A percentile compares a stretch with the other conserved stretches of the same genome.
These are phyloP conservation scores for Scutellaria minor DNA, from an alignment of 257 asterid genomes.

Conservation along the genomic window DNA sequence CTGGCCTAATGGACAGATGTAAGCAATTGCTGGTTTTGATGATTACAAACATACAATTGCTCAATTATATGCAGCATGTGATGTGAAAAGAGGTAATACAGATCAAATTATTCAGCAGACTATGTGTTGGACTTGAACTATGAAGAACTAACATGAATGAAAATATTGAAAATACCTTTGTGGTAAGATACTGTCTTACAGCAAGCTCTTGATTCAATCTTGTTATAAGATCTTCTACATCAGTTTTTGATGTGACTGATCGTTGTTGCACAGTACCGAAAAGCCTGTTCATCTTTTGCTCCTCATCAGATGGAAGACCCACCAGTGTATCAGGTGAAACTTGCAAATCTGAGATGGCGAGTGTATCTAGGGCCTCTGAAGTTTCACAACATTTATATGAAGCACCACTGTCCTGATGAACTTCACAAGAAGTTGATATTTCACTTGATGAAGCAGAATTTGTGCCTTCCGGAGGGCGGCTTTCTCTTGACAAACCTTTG, in stretches of 20 bases:
- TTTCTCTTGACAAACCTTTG: no score
- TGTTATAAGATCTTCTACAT: constrained; percentile 57
- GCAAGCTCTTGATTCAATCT: constrained; percentile 66
- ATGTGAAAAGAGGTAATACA: background rate
- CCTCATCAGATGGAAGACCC: constrained; percentile 51
- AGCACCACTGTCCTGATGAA: constrained; percentile 26
- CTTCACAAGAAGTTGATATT: constrained; percentile 29
- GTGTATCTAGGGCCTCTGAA: constrained; percentile 27
- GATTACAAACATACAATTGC: background rate
- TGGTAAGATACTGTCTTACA: constrained; percentile 54
- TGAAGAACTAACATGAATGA: background rate
- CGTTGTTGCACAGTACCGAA: constrained; percentile 47
- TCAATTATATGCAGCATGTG: constrained; percentile 2
- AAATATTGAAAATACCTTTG: constrained; percentile 51
- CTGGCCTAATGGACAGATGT: background rate
- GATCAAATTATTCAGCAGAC: constrained; percentile 1
- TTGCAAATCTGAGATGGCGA: constrained; percentile 39
- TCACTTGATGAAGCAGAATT: constrained; percentile 27
- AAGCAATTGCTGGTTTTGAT: constrained; percentile 1
- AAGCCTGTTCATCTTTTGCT: constrained; percentile 52
- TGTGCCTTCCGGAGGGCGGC: constrained; percentile 22
- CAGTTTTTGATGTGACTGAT: constrained; percentile 53
- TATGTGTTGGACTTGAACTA: background rate
- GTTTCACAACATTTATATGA: constrained; percentile 36
- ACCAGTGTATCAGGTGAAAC: constrained; percentile 37